These are phyloP conservation scores for Paraconiothyrium sp. DNA, from an alignment of 2,329 filamentous ascomycete genomes.

Conservation along the genomic window DNA sequence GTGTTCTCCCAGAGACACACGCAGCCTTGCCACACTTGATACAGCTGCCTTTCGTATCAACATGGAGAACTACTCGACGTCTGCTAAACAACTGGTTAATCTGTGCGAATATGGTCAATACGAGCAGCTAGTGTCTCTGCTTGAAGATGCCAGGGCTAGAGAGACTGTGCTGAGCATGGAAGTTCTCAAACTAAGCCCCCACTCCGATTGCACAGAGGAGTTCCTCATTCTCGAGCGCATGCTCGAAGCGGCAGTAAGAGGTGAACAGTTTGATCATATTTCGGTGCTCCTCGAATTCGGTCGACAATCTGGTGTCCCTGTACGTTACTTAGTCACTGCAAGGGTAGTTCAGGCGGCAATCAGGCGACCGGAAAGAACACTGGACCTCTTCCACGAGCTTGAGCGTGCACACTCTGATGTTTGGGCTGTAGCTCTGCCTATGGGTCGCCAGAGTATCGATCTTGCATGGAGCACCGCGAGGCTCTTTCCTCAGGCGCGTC, in stretches of 20 bases:
- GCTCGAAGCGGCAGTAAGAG: slow-evolving; percentile 11
- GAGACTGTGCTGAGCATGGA: slow-evolving; percentile 12
- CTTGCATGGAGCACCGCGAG: not conserved
- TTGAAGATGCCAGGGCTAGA: slow-evolving; percentile 6
- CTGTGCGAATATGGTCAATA: slow-evolving; percentile 5
- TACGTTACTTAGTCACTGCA: slow-evolving; percentile 4
- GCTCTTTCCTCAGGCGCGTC: slow-evolving; percentile 7
- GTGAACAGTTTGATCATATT: slow-evolving; percentile 1
- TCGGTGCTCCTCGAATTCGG: slow-evolving; percentile 9
- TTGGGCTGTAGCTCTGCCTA: not conserved
- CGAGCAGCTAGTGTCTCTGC: slow-evolving; percentile 11
- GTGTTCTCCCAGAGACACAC: not conserved
- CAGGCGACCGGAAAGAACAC: not conserved
- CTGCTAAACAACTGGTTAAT: slow-evolving; percentile 5
- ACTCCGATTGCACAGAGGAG: not conserved
- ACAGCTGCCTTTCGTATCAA: slow-evolving; percentile 2
- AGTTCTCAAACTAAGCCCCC: not conserved
- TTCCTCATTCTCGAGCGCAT: slow-evolving; percentile 15
- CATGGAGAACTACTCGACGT: slow-evolving; percentile 7
- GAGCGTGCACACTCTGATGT: slow-evolving; percentile 9
- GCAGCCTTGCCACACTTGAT: not conserved
- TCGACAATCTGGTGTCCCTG: slow-evolving; percentile 9
- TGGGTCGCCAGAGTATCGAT: slow-evolving; percentile 4
- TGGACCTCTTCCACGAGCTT: slow-evolving; percentile 11
- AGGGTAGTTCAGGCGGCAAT: slow-evolving; percentile 2